Percentiles rank a stretch among this genome's conserved stretches.
phyloP scores from a whole-genome alignment of 805 yeast genomes.

The Grigorovia jiainica region DNA sequence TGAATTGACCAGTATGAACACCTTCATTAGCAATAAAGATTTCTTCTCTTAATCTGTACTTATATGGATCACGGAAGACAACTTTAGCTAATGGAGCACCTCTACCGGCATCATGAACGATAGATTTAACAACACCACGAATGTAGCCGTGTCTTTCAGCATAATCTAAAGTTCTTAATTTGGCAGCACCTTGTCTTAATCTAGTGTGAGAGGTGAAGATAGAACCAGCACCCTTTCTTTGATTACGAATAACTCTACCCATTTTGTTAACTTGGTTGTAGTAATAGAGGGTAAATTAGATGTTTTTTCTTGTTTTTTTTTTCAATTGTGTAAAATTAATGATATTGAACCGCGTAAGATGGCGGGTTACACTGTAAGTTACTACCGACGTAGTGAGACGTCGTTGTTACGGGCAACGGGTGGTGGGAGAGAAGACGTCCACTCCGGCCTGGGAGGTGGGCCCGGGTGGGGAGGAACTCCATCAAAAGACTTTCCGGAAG shows the following conservation, averaged over 20 bases:
- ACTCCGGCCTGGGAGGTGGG: too few species aligned
- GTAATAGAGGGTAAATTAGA: too few species aligned
- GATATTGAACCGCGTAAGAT: too few species aligned
- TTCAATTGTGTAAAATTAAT: too few species aligned
- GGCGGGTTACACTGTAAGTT: too few species aligned
- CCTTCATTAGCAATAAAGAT: slow-evolving; percentile 99
- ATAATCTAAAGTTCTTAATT: slow-evolving; percentile 96
- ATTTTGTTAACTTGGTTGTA: too few species aligned
- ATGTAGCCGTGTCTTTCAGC: slow-evolving; percentile 99
- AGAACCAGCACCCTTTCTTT: slow-evolving; percentile 99
- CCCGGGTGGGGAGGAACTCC: too few species aligned
- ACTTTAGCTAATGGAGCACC: slow-evolving; percentile 99
- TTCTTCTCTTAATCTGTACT: slow-evolving; percentile 95
- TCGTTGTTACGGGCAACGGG: too few species aligned
- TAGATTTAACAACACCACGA: slow-evolving; percentile 98
- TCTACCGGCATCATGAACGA: slow-evolving; percentile 99
- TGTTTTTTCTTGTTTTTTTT: too few species aligned
- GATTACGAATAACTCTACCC: slow-evolving; percentile 99
- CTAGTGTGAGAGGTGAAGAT: slow-evolving; percentile 99
- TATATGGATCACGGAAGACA: slow-evolving; percentile 99
- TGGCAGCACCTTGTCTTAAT: slow-evolving; percentile 99
- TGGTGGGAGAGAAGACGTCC: too few species aligned
- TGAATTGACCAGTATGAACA: slow-evolving; percentile 98
- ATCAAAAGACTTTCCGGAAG: too few species aligned
- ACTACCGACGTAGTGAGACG: too few species aligned